Percentiles rank a stretch among this genome's conserved stretches.
These are phyloP conservation scores for Nymphaea thermarum DNA, from an alignment of 164 flowering plant genomes.

Conservation along the genomic window DNA sequence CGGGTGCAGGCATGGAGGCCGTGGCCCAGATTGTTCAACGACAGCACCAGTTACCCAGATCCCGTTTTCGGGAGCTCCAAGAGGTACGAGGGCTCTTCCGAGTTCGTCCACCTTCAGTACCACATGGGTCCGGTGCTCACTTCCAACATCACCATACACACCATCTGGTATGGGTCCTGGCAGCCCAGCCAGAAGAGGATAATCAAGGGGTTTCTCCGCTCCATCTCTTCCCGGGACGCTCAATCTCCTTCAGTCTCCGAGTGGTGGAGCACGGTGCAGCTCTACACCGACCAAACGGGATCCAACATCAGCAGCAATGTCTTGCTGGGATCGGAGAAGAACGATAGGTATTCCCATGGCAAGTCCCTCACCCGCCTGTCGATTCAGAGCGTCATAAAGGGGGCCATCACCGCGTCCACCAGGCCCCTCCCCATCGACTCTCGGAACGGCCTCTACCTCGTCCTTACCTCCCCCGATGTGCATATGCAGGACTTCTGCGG, in stretches of 20 bases:
- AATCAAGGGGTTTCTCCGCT: conserved; percentile 59
- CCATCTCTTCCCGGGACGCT: conserved; percentile 41
- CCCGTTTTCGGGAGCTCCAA: conserved; percentile 24
- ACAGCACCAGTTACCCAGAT: conserved; percentile 11
- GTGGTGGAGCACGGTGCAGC: conserved; percentile 83
- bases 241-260: conserved; percentile 51
- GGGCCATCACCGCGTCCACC: conserved; percentile 52
- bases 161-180: conserved; percentile 78
- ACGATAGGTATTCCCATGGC: conserved; percentile 87
- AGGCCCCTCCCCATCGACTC: conserved; percentile 66
- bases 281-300: conserved; percentile 88
- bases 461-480: conserved; percentile 75
- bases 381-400: conserved; percentile 64
- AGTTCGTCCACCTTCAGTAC: conserved; percentile 50
- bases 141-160: conserved; percentile 52
- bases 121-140: conserved; percentile 87
- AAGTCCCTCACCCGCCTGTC: conserved; percentile 68
- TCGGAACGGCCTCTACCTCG: conserved; percentile 51
- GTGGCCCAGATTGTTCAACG: conserved; percentile 32
- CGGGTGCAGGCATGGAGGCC: conserved; percentile 16
- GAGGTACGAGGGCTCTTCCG: conserved; percentile 64
- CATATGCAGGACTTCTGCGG: conserved; percentile 77
- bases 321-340: conserved; percentile 53
- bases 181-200: conserved; percentile 35
- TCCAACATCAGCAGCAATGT: conserved; percentile 51